phyloP scores from a whole-genome alignment of 208 protist species.

The Angomonas ambiguus region DNA sequence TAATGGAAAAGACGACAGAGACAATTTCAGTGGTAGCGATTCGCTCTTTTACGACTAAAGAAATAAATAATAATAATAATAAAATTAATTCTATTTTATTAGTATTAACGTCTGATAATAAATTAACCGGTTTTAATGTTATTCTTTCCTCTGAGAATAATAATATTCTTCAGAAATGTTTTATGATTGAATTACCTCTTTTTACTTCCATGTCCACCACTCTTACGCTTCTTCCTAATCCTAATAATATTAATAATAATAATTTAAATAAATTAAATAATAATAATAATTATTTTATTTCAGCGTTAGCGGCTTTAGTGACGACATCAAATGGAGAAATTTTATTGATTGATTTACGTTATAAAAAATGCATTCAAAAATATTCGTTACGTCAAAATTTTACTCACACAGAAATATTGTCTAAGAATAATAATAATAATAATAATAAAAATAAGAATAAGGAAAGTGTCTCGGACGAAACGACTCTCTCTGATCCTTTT shows the following conservation, averaged over 20 bases:
- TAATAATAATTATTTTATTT: constrained; percentile 4
- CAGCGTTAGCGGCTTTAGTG: background rate
- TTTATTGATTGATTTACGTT: background rate
- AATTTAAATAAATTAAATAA: too few relatives aligned
- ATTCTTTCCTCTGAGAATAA: background rate
- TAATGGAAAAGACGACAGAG: too few relatives aligned
- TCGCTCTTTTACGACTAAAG: too few relatives aligned
- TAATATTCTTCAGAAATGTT: background rate
- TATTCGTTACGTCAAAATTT: background rate
- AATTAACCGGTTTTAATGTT: background rate
- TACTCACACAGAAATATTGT: too few relatives aligned
- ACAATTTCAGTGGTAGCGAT: too few relatives aligned
- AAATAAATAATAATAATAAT: too few relatives aligned
- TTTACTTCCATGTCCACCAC: background rate
- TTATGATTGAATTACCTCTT: background rate
- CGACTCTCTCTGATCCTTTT: background rate
- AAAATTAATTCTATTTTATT: background rate
- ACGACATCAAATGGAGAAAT: background rate
- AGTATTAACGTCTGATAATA: background rate
- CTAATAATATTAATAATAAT: too few relatives aligned
- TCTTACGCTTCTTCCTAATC: background rate
- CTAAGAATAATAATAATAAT: background rate
- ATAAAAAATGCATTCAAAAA: constrained; percentile 1
- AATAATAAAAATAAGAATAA: background rate
- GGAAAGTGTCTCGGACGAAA: background rate